Percentiles rank a stretch among this genome's conserved stretches.
These are phyloP conservation scores for Xerocomellus amylosporus DNA, from an alignment of 768 basidiomycete species.

Conservation along the genomic window DNA sequence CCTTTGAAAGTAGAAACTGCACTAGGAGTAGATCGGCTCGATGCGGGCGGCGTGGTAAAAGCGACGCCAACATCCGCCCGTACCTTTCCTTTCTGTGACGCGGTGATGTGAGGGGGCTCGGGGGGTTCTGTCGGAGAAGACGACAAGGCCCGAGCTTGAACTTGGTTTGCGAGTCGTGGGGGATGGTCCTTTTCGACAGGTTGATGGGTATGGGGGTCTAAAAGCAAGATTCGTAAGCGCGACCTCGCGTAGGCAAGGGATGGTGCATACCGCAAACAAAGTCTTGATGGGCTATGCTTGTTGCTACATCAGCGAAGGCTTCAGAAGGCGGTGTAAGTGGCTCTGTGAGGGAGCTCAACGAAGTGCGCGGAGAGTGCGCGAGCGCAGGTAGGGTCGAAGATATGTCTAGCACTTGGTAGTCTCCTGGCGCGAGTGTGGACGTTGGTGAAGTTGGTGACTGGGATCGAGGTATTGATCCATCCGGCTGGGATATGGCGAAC, in stretches of 20 bases:
- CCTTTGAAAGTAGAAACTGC: background rate
- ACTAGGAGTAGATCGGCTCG: conserved; percentile 1
- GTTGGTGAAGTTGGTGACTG: background rate
- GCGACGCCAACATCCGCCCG: background rate
- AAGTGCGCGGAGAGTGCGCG: conserved; percentile 29
- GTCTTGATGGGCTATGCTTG: conserved; percentile 1
- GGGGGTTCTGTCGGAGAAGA: background rate
- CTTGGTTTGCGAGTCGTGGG: background rate
- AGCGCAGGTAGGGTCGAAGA: conserved; percentile 21
- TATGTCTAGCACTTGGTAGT: conserved; percentile 3
- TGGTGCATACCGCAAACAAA: conserved; percentile 8
- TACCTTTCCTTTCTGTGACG: conserved; percentile 20
- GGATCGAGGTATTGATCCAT: background rate
- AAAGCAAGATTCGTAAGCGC: conserved; percentile 4
- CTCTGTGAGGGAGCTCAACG: conserved; percentile 30
- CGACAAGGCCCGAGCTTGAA: background rate
- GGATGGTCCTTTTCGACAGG: background rate
- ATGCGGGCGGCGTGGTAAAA: background rate
- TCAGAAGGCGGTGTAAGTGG: conserved; percentile 26
- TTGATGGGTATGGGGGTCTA: conserved; percentile 5
- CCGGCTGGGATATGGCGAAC: conserved; percentile 28
- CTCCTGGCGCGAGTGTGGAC: background rate
- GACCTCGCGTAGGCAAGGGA: background rate
- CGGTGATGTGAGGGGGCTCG: background rate
- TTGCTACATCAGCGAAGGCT: conserved; percentile 8